Conservation (phyloP, 148 eudicot genomes). For the Cornus controversa region DNA sequence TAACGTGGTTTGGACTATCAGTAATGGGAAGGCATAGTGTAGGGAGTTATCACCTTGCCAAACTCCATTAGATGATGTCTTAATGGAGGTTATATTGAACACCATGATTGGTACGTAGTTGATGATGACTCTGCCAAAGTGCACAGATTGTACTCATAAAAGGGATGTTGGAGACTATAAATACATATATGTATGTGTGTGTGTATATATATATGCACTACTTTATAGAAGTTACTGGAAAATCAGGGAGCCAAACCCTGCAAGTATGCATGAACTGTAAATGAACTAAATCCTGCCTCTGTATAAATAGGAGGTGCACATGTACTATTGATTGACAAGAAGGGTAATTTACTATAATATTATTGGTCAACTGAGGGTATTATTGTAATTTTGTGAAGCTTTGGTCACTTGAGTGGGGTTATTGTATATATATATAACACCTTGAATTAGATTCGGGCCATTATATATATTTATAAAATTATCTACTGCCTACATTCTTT, state of each 20-base stretch:
- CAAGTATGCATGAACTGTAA: neutral
- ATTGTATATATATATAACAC: too few relatives aligned
- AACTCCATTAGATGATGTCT: constrained; percentile 39
- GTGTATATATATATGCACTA: neutral
- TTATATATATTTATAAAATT: too few relatives aligned
- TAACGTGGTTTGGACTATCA: constrained; percentile 42
- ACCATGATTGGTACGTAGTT: constrained; percentile 13
- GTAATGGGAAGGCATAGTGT: constrained; percentile 40
- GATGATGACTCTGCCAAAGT: neutral
- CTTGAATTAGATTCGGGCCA: too few relatives aligned
- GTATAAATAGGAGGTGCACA: too few relatives aligned
- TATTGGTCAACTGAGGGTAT: too few relatives aligned
- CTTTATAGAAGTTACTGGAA: neutral
- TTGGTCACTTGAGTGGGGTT: too few relatives aligned
- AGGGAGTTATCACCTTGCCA: constrained; percentile 56
- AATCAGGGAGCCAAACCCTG: neutral
- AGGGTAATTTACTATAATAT: too few relatives aligned
- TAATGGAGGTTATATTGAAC: constrained; percentile 36
- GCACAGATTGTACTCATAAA: neutral
- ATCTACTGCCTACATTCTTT: too few relatives aligned
- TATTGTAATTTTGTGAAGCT: too few relatives aligned
- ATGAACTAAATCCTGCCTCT: too few relatives aligned
- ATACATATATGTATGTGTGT: neutral
- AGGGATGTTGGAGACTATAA: neutral
- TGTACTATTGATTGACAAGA: too few relatives aligned